A percentile compares a stretch with the other conserved stretches of the same genome.
phyloP scores from a whole-genome alignment of 1,139 yeast genomes.

The Debaryomyces udenii region DNA sequence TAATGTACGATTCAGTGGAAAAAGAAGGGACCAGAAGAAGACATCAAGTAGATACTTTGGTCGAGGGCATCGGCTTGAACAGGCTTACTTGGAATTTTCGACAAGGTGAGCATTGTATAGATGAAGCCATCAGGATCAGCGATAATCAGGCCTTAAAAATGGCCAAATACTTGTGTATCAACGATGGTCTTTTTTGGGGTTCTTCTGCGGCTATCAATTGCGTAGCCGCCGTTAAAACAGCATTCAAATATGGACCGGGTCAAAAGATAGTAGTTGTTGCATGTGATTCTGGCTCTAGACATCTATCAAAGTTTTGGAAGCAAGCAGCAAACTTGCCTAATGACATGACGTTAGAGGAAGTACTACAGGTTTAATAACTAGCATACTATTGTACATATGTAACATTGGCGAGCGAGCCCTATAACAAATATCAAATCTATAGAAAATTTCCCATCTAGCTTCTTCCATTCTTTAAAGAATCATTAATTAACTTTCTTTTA shows the following conservation, averaged over 20 bases:
- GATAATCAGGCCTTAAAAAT: slow-evolving; percentile 82
- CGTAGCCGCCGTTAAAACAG: slow-evolving; percentile 79
- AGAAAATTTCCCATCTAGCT: too few relatives aligned
- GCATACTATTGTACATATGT: slow-evolving; percentile 4
- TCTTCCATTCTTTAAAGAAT: slow-evolving; percentile 15
- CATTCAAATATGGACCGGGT: slow-evolving; percentile 61
- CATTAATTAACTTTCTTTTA: slow-evolving; percentile 28
- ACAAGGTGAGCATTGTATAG: slow-evolving; percentile 70
- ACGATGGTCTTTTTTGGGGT: slow-evolving; percentile 91
- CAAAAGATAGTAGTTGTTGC: slow-evolving; percentile 82
- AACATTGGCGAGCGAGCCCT: background rate
- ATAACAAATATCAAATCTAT: background rate
- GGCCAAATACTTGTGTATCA: slow-evolving; percentile 80
- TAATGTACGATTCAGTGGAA: slow-evolving; percentile 88
- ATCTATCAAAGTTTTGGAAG: slow-evolving; percentile 91
- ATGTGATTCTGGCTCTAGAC: slow-evolving; percentile 91
- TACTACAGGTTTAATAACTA: slow-evolving; percentile 17
- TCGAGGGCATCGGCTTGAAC: slow-evolving; percentile 93
- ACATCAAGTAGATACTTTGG: slow-evolving; percentile 93
- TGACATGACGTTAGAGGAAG: slow-evolving; percentile 35
- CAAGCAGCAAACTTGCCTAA: slow-evolving; percentile 47
- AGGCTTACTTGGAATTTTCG: slow-evolving; percentile 80
- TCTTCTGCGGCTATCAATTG: slow-evolving; percentile 92
- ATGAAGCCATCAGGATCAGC: slow-evolving; percentile 75
- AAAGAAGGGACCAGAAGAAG: slow-evolving; percentile 91